Evolutionary conservation across 208 protist genomes (phyloP).

Genomic region (Leishmania lainsoni): DNA sequence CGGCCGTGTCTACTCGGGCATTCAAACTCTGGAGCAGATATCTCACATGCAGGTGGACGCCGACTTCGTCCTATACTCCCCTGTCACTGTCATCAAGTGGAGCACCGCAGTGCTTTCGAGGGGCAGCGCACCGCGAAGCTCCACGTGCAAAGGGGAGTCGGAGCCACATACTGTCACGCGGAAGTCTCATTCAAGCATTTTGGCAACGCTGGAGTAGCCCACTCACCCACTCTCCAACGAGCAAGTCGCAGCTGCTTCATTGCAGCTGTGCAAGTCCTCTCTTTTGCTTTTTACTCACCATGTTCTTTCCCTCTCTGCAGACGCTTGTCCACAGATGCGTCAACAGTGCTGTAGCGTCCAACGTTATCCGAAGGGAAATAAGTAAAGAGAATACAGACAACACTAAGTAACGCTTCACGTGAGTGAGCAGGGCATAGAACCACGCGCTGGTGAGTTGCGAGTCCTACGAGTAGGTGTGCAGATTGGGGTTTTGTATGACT

Average conservation of each 20-base stretch:
- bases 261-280: neutral
- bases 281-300: neutral
- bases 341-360: neutral
- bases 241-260: neutral
- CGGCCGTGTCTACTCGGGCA: constrained; percentile 59
- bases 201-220: neutral
- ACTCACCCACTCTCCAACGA: neutral
- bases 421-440: neutral
- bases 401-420: neutral
- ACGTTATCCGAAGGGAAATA: too few species aligned
- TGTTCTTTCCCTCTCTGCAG: neutral
- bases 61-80: constrained; percentile 40
- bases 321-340: neutral
- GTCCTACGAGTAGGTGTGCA: neutral
- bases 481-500: neutral
- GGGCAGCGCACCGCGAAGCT: neutral
- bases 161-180: neutral
- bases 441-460: neutral
- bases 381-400: neutral
- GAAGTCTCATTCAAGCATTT: neutral
- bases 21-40: constrained; percentile 43
- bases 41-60: constrained; percentile 36
- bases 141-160: neutral
- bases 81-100: constrained; percentile 39
- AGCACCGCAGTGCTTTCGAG: constrained; percentile 12